Percentiles rank a stretch among this genome's conserved stretches.
phyloP scores from a whole-genome alignment of 139 green algal species.

The Choricystis sp. region DNA sequence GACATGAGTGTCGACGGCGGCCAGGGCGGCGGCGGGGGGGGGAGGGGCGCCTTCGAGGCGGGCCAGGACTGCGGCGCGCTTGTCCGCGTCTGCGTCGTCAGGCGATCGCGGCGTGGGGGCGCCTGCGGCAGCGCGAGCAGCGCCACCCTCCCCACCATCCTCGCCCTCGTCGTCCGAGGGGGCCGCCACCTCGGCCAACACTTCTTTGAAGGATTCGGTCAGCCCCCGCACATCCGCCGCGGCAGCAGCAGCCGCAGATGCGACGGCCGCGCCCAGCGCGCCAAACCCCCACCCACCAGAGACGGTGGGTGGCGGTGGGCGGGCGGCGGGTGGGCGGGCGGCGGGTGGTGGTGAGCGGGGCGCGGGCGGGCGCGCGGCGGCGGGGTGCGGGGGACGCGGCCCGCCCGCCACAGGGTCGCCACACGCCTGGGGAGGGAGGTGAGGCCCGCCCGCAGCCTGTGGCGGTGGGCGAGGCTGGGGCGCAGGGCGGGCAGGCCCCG shows the following conservation, averaged over 20 bases:
- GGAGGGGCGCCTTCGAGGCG: constrained; percentile 1
- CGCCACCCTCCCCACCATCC: background rate
- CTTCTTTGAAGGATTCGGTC: background rate
- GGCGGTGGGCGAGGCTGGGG: too few relatives aligned
- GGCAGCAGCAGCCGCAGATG: constrained; percentile 1
- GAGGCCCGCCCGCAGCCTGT: too few relatives aligned
- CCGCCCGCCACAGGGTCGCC: too few relatives aligned
- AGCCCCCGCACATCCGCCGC: constrained; percentile 12
- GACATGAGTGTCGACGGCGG: constrained; percentile 3
- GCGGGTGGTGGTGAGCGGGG: background rate
- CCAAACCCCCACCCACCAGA: constrained; percentile 8
- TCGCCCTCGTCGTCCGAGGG: background rate
- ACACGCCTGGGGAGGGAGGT: too few relatives aligned
- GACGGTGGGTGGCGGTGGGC: background rate
- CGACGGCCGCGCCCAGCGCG: constrained; percentile 1
- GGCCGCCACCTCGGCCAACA: constrained; percentile 9
- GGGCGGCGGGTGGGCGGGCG: background rate
- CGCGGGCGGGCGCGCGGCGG: background rate
- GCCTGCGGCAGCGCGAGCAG: background rate
- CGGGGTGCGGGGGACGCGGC: too few relatives aligned
- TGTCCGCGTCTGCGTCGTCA: background rate
- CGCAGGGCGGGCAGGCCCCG: too few relatives aligned
- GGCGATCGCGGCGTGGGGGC: background rate
- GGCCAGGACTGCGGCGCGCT: constrained; percentile 5
- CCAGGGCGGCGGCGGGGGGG: background rate